Evolutionary conservation across 1,284 basidiomycete genomes (phyloP), one percentile per base, ranked within the genome.

Genomic region (Moesziomyces parantarcticus): DNA sequence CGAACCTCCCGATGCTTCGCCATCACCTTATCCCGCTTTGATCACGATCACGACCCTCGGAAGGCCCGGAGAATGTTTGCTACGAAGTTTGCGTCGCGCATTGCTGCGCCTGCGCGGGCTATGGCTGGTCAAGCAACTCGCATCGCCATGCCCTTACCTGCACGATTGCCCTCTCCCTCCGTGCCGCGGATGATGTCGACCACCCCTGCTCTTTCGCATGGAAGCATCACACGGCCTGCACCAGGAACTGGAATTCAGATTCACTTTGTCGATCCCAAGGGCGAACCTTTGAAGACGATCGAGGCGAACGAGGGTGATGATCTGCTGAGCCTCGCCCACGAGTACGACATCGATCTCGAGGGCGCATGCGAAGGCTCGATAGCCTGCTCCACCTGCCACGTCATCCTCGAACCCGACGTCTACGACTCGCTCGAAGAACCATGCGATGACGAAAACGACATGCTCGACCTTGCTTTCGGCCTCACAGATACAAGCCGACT

Each of bases 381-480:
- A 56, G 97, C 96, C 21, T 99, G 96, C 84, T 98, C 95, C 26
- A 99, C 97, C 40, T 99, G 97, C 84, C 96, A 99, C 84, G 90
- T 98, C 62, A 93, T 98, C 58, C 88, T 98, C 45, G 88, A 90
- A 49, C 89, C 89, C 11, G 90, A 93, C 76, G 87, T 90, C 63
- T 98, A 93, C 83, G 93, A 97, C 84, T 82, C 88, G 49, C 87
- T 97, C 3, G 90, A 92, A 2, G 95, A 97, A 81, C 94, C 96
- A 1, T 92, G 92, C 62, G 96, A 99, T 76, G 96, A 99, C 83
- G 96, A 99, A 86, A 97, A 84, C 47, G 83, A 84, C 53, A 98
- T 98, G 95, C 88, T 99, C 41, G 96, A 99, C 85, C 91, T 99
- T 86, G 97, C 96, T 1, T 99, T 98, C 77, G 96, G 94, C 0